Conservation (phyloP, 352 stramenopile genomes). For the Globisporangium acanthophoron region DNA sequence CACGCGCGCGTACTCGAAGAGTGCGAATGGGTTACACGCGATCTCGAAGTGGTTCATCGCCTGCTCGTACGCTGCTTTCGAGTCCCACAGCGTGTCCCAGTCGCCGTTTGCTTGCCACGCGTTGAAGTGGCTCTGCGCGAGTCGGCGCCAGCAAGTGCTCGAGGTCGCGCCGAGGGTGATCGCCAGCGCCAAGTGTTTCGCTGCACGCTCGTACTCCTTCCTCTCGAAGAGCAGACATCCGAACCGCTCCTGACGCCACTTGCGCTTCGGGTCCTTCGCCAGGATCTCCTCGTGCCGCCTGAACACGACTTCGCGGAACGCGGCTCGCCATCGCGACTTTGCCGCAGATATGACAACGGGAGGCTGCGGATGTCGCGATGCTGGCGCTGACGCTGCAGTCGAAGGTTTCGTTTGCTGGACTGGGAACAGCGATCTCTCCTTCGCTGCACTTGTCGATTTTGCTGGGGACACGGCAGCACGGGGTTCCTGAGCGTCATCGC, state of each 20-base stretch:
- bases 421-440: background rate
- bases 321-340: conserved; percentile 29
- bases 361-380: background rate
- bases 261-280: conserved; percentile 42
- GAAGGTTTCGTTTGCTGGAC: background rate
- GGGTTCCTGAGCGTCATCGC: background rate
- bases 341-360: conserved; percentile 4
- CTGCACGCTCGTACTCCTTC: conserved; percentile 30
- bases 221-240: conserved; percentile 42
- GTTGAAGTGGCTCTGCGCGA: conserved; percentile 51
- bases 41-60: conserved; percentile 46
- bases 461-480: background rate
- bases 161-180: conserved; percentile 39
- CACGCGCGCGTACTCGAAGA: conserved; percentile 49
- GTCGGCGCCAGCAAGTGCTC: conserved; percentile 42
- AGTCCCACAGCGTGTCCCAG: conserved; percentile 62
- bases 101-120: conserved; percentile 37
- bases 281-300: conserved; percentile 55
- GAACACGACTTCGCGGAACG: conserved; percentile 41
- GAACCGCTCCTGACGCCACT: conserved; percentile 66
- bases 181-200: conserved; percentile 39
- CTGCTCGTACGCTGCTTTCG: conserved; percentile 50
- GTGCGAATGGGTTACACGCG: conserved; percentile 32
- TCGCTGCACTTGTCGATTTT: background rate
- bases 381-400: background rate